phyloP scores from a whole-genome alignment of 2,329 filamentous ascomycete genomes.

The Colletotrichum sidae region DNA sequence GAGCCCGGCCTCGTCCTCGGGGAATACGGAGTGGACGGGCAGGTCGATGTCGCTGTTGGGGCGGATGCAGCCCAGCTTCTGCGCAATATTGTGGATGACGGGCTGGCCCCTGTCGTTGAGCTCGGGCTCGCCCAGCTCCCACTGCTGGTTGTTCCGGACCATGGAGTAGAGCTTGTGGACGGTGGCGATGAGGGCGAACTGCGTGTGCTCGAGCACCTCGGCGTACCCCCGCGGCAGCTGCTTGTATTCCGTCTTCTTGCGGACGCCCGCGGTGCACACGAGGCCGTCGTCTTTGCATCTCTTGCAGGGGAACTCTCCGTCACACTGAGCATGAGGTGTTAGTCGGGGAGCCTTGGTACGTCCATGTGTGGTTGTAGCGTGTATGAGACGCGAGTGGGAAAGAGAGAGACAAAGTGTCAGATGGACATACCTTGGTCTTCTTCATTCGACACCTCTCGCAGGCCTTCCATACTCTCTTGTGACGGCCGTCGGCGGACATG shows the following conservation, averaged over 20 bases:
- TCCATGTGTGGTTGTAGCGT: background rate
- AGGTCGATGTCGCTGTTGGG: conserved; percentile 71
- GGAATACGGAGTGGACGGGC: conserved; percentile 68
- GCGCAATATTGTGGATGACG: conserved; percentile 74
- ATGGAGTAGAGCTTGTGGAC: conserved; percentile 75
- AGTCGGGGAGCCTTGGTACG: background rate
- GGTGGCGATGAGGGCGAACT: conserved; percentile 72
- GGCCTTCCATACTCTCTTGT: conserved; percentile 76
- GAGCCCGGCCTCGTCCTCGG: conserved; percentile 70
- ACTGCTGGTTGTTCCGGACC: conserved; percentile 68
- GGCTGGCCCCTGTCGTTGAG: conserved; percentile 72
- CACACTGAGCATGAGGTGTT: conserved; percentile 58
- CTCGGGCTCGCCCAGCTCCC: conserved; percentile 73
- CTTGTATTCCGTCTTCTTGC: conserved; percentile 78
- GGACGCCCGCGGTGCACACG: conserved; percentile 71
- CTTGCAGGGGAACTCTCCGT: conserved; percentile 75
- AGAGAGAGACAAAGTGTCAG: background rate
- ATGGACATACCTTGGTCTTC: conserved; percentile 70
- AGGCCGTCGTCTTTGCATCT: conserved; percentile 74
- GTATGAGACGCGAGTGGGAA: too few relatives aligned
- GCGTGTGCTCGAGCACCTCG: conserved; percentile 74
- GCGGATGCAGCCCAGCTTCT: conserved; percentile 72
- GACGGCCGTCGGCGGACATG: conserved; percentile 61
- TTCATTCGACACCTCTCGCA: conserved; percentile 76
- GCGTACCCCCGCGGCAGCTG: conserved; percentile 73